phyloP scores from a whole-genome alignment of 169 alveolate genomes.

The Eimeria zaria region DNA sequence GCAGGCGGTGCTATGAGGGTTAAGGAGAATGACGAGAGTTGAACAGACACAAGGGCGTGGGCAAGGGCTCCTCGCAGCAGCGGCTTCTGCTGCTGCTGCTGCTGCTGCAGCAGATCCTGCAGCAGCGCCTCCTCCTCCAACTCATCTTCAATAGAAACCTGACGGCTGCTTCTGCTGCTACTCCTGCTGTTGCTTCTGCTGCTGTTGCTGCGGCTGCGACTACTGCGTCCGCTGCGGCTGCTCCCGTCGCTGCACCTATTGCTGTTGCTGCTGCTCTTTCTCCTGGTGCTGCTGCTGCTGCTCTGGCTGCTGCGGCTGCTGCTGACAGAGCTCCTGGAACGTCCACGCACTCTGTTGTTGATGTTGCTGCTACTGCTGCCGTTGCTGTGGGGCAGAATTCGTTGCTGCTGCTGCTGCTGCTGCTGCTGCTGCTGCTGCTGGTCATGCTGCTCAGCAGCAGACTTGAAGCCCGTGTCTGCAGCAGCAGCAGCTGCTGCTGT shows the following conservation, averaged over 20 bases:
- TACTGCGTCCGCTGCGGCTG: neutral
- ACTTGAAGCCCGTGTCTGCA: neutral
- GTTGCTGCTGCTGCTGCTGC: constrained; percentile 15
- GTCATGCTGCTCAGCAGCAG: neutral
- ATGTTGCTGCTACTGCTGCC: neutral
- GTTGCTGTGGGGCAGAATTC: neutral
- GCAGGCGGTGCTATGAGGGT: constrained; percentile 8
- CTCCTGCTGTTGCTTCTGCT: constrained; percentile 22
- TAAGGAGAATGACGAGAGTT: neutral
- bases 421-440: constrained; percentile 36
- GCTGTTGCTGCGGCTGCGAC: constrained; percentile 14
- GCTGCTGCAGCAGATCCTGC: constrained; percentile 41
- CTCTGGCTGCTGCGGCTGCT: constrained; percentile 36
- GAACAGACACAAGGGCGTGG: constrained; percentile 16
- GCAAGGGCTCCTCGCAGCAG: constrained; percentile 46
- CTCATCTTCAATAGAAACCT: neutral
- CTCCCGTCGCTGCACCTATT: neutral
- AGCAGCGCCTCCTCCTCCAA: constrained; percentile 16
- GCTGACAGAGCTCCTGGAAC: constrained; percentile 9
- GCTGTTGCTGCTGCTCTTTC: neutral
- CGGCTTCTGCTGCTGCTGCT: constrained; percentile 62
- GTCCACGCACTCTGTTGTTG: neutral
- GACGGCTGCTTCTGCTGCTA: constrained; percentile 38
- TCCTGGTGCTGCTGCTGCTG: neutral
- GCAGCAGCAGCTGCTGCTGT: neutral